These are phyloP conservation scores for Allantophomopsis cytisporea DNA, from an alignment of 2,329 filamentous ascomycete genomes.

Conservation along the genomic window DNA sequence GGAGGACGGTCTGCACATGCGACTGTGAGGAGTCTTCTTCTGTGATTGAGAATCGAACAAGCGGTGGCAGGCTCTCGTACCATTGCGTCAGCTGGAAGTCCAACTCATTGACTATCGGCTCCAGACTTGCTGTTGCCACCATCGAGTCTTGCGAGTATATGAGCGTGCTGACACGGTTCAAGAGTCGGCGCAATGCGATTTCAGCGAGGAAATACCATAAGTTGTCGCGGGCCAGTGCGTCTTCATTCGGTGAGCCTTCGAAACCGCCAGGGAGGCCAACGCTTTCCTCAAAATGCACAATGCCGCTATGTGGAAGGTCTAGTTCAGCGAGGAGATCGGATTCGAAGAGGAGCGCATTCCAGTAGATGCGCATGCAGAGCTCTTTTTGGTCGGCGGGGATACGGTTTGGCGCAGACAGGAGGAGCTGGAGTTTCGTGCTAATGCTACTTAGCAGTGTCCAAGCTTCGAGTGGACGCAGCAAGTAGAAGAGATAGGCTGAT, in stretches of 20 bases:
- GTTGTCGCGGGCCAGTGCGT: conserved; percentile 57
- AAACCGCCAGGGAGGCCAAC: conserved; percentile 70
- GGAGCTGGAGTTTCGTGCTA: conserved; percentile 68
- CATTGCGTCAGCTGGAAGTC: conserved; percentile 75
- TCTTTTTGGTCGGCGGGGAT: conserved; percentile 60
- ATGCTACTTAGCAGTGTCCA: conserved; percentile 72
- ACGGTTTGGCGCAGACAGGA: conserved; percentile 60
- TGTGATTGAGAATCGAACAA: conserved; percentile 66
- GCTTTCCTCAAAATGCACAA: conserved; percentile 70
- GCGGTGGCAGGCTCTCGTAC: conserved; percentile 65
- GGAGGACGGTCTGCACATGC: conserved; percentile 59
- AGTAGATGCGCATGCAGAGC: conserved; percentile 66
- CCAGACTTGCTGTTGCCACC: conserved; percentile 58
- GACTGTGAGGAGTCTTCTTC: conserved; percentile 41
- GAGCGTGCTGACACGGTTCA: conserved; percentile 68
- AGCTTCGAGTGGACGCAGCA: conserved; percentile 70
- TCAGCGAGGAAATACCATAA: conserved; percentile 81
- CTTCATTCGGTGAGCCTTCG: conserved; percentile 46
- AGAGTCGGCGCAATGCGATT: conserved; percentile 62
- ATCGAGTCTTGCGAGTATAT: conserved; percentile 65
- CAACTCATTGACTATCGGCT: conserved; percentile 66
- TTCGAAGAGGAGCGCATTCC: conserved; percentile 72
- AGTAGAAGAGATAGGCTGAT: conserved; percentile 70
- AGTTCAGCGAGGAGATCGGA: conserved; percentile 69
- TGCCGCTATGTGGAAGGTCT: conserved; percentile 70